Conservation (phyloP, 2,329 filamentous ascomycete species). For the Alternaria sp. region DNA sequence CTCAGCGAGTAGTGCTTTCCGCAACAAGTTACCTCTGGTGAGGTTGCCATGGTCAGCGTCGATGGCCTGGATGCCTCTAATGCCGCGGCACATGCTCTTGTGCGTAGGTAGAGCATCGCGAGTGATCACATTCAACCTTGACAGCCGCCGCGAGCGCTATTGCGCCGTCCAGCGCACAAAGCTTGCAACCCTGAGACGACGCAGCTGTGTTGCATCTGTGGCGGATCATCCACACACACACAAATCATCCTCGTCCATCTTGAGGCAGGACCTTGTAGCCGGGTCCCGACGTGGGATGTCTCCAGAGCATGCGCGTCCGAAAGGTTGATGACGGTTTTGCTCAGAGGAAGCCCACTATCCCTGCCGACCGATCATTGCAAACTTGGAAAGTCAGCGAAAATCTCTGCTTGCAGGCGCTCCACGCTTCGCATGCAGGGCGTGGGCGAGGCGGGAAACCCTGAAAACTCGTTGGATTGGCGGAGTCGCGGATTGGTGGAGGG, state of each 20-base stretch:
- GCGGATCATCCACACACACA: conserved; percentile 1
- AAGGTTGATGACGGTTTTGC: conserved; percentile 6
- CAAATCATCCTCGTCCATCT: conserved; percentile 2
- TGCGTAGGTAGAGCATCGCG: background rate
- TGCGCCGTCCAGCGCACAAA: conserved; percentile 8
- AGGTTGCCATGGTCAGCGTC: conserved; percentile 8
- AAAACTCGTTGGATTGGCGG: conserved; percentile 7
- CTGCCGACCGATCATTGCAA: conserved; percentile 9
- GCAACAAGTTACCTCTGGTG: conserved; percentile 3
- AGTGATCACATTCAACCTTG: conserved; percentile 8
- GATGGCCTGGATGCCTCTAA: background rate
- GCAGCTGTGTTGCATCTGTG: conserved; percentile 8
- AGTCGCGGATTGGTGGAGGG: conserved; percentile 24
- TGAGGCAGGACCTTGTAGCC: background rate
- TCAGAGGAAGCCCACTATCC: background rate
- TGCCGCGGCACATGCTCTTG: conserved; percentile 3
- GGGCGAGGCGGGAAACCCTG: conserved; percentile 11
- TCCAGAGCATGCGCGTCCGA: conserved; percentile 5
- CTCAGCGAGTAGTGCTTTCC: conserved; percentile 15
- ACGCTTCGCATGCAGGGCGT: conserved; percentile 16
- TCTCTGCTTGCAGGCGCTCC: conserved; percentile 19
- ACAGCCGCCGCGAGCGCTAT: conserved; percentile 8
- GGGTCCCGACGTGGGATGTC: conserved; percentile 4
- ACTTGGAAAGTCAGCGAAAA: conserved; percentile 15
- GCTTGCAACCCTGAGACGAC: conserved; percentile 6